Conservation (phyloP, 306 rosid species). For the Herpetospermum pedunculosum region DNA sequence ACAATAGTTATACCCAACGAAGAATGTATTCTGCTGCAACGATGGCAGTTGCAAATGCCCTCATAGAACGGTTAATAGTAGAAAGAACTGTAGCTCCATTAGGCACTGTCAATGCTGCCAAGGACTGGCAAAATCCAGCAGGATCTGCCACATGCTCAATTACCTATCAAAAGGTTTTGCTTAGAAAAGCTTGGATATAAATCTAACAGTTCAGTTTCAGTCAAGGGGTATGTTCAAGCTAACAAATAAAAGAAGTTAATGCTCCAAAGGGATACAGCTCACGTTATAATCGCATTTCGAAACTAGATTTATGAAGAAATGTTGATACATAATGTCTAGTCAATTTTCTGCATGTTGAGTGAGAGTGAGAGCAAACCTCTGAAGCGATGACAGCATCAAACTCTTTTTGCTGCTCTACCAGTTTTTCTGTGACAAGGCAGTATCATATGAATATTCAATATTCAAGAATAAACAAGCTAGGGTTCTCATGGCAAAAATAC, state of each 20-base stretch:
- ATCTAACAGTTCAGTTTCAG: neutral
- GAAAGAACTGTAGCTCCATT: conserved; percentile 81
- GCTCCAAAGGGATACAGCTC: neutral
- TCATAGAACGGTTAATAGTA: conserved; percentile 76
- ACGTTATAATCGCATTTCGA: neutral
- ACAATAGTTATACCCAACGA: conserved; percentile 47
- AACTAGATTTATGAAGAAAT: neutral
- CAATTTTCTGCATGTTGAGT: neutral
- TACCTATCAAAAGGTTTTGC: conserved; percentile 26
- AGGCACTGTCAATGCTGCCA: conserved; percentile 52
- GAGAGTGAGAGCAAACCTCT: conserved; percentile 47
- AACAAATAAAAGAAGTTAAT: neutral
- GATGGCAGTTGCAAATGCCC: conserved; percentile 79
- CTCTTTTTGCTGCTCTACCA: conserved; percentile 65
- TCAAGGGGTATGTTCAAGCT: neutral
- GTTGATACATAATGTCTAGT: neutral
- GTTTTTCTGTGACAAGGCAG: conserved; percentile 42
- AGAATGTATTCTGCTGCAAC: conserved; percentile 85
- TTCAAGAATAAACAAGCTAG: neutral
- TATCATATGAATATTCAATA: neutral
- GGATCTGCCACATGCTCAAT: conserved; percentile 95
- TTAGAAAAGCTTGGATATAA: conserved; percentile 1
- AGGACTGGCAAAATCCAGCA: conserved; percentile 81
- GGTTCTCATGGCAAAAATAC: neutral
- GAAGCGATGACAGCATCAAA: conserved; percentile 81